Percentiles rank a stretch among this genome's conserved stretches.
These are phyloP conservation scores for Lactuca sativa DNA, from an alignment of 129 eudicot genomes.

Conservation along the genomic window DNA sequence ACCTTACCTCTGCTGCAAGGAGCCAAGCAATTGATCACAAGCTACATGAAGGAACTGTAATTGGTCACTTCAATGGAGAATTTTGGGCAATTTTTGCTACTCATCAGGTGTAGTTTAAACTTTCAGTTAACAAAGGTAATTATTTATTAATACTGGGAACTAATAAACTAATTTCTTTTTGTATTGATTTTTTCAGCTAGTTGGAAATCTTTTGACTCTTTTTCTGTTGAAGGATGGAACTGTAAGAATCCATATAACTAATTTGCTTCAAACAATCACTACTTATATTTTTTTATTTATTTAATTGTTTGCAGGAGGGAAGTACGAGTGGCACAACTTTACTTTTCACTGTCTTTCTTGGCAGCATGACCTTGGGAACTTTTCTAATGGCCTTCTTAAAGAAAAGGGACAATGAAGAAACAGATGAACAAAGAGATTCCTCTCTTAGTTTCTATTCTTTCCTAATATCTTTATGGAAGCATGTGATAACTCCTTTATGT, in stretches of 20 bases:
- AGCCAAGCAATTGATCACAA: slow-evolving; percentile 74
- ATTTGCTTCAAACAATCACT: not conserved
- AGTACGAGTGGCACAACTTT: slow-evolving; percentile 79
- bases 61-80: slow-evolving; percentile 89
- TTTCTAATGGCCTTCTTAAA: slow-evolving; percentile 85
- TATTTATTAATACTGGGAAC: slow-evolving; percentile 1
- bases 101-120: slow-evolving; percentile 62
- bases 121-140: slow-evolving; percentile 18
- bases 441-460: slow-evolving; percentile 35
- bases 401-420: slow-evolving; percentile 63
- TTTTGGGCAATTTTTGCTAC: slow-evolving; percentile 92
- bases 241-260: slow-evolving; percentile 46
- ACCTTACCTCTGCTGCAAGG: slow-evolving; percentile 84
- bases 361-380: slow-evolving; percentile 80
- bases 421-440: slow-evolving; percentile 50
- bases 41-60: slow-evolving; percentile 79
- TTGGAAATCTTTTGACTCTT: slow-evolving; percentile 89
- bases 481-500: slow-evolving; percentile 54
- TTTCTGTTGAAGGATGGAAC: slow-evolving; percentile 64
- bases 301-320: slow-evolving; percentile 67
- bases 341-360: slow-evolving; percentile 72
- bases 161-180: slow-evolving; percentile 4
- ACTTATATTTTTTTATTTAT: not conserved
- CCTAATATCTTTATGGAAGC: slow-evolving; percentile 51
- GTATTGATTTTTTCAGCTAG: slow-evolving; percentile 53